A percentile compares a stretch with the other conserved stretches of the same genome.
Evolutionary conservation across 163 green algal genomes (phyloP).

Genomic region (Prototheca wickerhamii): DNA sequence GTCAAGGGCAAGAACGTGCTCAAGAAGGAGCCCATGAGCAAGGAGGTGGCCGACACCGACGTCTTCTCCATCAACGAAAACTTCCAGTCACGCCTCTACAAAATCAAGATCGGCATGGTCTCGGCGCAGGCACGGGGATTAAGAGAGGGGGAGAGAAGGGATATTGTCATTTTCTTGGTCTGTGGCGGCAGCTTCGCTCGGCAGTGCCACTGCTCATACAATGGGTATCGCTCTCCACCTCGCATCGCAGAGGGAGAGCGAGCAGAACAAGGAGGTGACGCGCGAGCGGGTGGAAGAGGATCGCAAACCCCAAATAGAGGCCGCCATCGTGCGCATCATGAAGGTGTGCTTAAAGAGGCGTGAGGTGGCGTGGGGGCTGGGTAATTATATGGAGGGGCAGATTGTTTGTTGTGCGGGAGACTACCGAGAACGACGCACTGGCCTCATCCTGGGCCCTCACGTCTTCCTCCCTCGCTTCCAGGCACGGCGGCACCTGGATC

Average conservation of each 20-base stretch:
- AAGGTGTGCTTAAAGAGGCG: conserved; percentile 53
- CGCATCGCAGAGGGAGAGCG: conserved; percentile 46
- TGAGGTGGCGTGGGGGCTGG: not conserved
- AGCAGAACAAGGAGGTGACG: conserved; percentile 80
- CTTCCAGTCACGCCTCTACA: conserved; percentile 67
- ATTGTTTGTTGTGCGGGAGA: no score
- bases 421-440: no score
- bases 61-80: conserved; percentile 89
- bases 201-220: not conserved
- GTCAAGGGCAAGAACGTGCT: conserved; percentile 95
- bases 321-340: conserved; percentile 96
- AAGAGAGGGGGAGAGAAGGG: not conserved
- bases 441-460: no score
- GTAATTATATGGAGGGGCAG: not conserved
- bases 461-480: conserved; percentile 22
- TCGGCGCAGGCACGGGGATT: conserved; percentile 37
- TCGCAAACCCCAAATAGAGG: conserved; percentile 92
- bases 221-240: not conserved
- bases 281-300: conserved; percentile 88
- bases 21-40: conserved; percentile 76
- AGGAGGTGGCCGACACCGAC: conserved; percentile 80
- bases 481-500: conserved; percentile 63
- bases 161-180: conserved; percentile 20
- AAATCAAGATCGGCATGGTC: conserved; percentile 88
- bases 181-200: not conserved